A percentile compares a stretch with the other conserved stretches of the same genome.
phyloP scores from a whole-genome alignment of 495 filamentous ascomycete species.

The Penicillium lividum region DNA sequence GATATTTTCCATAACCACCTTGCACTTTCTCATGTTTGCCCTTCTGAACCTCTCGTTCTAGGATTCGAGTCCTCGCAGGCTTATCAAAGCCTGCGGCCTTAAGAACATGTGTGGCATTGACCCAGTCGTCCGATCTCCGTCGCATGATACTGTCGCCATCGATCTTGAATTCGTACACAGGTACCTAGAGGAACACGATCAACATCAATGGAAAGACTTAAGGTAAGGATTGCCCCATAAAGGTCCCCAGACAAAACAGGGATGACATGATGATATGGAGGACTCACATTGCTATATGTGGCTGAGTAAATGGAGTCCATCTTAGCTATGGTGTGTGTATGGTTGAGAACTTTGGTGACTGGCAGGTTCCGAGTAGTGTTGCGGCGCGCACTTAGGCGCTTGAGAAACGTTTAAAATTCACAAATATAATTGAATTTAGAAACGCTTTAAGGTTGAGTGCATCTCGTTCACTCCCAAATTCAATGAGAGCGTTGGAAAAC shows the following conservation, averaged over 20 bases:
- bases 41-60: slow-evolving; percentile 96
- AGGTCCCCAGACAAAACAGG: slow-evolving; percentile 1
- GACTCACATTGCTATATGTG: slow-evolving; percentile 87
- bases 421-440: slow-evolving; percentile 12
- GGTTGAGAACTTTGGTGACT: slow-evolving; percentile 16
- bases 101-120: slow-evolving; percentile 94
- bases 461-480: slow-evolving; percentile 20
- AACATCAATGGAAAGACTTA: background rate
- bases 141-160: slow-evolving; percentile 85
- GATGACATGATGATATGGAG: slow-evolving; percentile 10
- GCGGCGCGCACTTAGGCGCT: background rate
- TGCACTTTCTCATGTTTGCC: slow-evolving; percentile 96
- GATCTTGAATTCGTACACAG: slow-evolving; percentile 86
- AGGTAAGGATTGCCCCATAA: background rate
- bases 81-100: slow-evolving; percentile 86
- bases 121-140: slow-evolving; percentile 82
- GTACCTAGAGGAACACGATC: slow-evolving; percentile 58
- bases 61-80: slow-evolving; percentile 87
- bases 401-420: background rate
- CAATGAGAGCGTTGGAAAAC: slow-evolving; percentile 19
- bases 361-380: slow-evolving; percentile 9
- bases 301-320: slow-evolving; percentile 72
- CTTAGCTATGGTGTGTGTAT: slow-evolving; percentile 42
- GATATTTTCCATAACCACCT: slow-evolving; percentile 98
- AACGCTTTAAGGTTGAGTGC: slow-evolving; percentile 15